These are phyloP conservation scores for Entrophospora sp. DNA, from an alignment of 192 early-diverging fungal species.

Conservation along the genomic window DNA sequence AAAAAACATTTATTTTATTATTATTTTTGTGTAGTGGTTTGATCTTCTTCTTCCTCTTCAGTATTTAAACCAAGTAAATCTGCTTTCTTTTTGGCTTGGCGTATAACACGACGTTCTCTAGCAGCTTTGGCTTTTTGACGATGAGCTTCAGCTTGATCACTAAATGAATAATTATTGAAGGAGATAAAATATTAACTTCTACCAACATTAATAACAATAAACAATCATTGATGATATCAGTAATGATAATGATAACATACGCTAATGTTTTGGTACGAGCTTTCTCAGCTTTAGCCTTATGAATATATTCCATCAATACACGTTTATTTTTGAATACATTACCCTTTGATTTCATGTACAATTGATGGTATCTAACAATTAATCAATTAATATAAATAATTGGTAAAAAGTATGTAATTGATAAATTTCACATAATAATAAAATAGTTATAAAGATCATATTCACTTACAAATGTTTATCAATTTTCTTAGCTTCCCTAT, in stretches of 20 bases:
- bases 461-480: conserved; percentile 88
- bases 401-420: background rate
- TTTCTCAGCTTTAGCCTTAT: conserved; percentile 99
- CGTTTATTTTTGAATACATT: conserved; percentile 99
- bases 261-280: conserved; percentile 81
- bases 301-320: conserved; percentile 99
- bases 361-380: conserved; percentile 80
- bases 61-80: conserved; percentile 45
- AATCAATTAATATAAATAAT: background rate
- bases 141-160: conserved; percentile 97
- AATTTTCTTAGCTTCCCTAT: conserved; percentile 96
- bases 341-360: conserved; percentile 99
- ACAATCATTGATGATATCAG: too few species aligned
- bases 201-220: too few species aligned
- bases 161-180: conserved; percentile 2
- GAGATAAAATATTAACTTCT: too few species aligned
- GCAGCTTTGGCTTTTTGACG: conserved; percentile 91
- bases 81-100: conserved; percentile 85
- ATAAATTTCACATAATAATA: background rate
- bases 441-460: too few species aligned
- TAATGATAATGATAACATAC: conserved; percentile 12
- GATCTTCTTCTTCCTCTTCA: conserved; percentile 28
- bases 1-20: too few species aligned
- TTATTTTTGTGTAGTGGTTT: too few species aligned
- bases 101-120: conserved; percentile 81